Percentiles rank a stretch among this genome's conserved stretches.
phyloP scores from a whole-genome alignment of 768 basidiomycete species.

The Russula virescens region DNA sequence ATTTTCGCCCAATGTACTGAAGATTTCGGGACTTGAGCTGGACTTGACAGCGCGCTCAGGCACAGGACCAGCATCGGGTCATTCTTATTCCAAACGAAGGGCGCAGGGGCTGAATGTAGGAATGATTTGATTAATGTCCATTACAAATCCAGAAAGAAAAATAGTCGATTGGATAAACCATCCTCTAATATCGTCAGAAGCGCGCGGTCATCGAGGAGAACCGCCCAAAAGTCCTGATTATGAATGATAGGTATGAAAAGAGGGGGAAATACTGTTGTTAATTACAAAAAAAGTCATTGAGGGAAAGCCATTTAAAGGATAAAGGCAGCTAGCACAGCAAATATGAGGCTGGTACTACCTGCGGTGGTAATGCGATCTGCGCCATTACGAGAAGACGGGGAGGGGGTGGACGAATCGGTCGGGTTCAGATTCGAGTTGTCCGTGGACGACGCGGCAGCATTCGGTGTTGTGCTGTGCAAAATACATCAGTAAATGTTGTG shows the following conservation, averaged over 20 bases:
- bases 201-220: not conserved
- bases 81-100: not conserved
- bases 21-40: no score
- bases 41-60: not conserved
- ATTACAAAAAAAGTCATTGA: not conserved
- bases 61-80: not conserved
- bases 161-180: not conserved
- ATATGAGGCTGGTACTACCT: constrained; percentile 4
- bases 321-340: constrained; percentile 17
- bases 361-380: constrained; percentile 13
- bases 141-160: constrained; percentile 1
- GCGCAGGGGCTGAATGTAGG: not conserved
- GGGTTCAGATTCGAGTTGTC: constrained; percentile 11
- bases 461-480: not conserved
- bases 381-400: not conserved
- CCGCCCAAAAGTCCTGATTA: not conserved
- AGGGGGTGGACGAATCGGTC: constrained; percentile 5
- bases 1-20: not conserved
- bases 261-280: not conserved
- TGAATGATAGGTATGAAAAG: not conserved
- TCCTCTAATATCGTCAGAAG: not conserved
- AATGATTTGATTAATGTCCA: constrained; percentile 11
- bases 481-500: not conserved
- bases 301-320: constrained; percentile 4
- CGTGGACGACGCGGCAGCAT: not conserved